phyloP scores from a whole-genome alignment of 768 basidiomycete species.

The Leccinum subgranulosum region DNA sequence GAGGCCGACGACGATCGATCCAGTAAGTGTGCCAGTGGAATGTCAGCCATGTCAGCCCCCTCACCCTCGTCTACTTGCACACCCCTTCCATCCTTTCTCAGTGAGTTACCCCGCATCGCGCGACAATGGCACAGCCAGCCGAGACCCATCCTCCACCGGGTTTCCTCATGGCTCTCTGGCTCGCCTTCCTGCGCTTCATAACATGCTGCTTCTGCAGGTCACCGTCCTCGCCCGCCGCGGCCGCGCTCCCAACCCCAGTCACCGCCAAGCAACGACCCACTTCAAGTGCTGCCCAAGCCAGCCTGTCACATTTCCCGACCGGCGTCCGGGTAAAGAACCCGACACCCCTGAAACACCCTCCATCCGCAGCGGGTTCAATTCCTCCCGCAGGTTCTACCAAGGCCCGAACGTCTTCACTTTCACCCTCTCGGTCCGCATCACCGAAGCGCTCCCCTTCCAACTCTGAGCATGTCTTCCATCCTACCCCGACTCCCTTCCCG shows the following conservation, averaged over 20 bases:
- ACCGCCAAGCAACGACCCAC: constrained; percentile 9
- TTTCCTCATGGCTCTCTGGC: constrained; percentile 20
- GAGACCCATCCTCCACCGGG: not conserved
- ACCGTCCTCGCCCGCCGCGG: not conserved
- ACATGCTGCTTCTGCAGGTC: constrained; percentile 11
- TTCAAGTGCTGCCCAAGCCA: not conserved
- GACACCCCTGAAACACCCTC: constrained; percentile 11
- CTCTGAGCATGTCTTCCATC: constrained; percentile 11
- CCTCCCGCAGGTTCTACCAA: constrained; percentile 1
- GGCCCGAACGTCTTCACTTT: not conserved
- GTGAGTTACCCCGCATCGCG: not conserved
- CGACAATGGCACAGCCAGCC: constrained; percentile 1
- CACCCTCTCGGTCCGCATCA: not conserved
- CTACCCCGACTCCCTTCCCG: constrained; percentile 15
- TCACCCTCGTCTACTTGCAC: not conserved
- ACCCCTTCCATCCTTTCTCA: not conserved
- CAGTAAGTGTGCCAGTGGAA: not conserved
- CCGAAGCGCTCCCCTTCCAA: not conserved
- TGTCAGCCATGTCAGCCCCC: constrained; percentile 6
- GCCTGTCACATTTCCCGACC: not conserved
- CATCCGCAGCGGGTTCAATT: not conserved
- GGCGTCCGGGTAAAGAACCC: not conserved
- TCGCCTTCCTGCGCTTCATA: constrained; percentile 8
- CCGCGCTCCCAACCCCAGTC: constrained; percentile 16
- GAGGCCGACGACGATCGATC: constrained; percentile 20